Conservation (phyloP, 2,329 filamentous ascomycete species). For the Fusarium buharicum region DNA sequence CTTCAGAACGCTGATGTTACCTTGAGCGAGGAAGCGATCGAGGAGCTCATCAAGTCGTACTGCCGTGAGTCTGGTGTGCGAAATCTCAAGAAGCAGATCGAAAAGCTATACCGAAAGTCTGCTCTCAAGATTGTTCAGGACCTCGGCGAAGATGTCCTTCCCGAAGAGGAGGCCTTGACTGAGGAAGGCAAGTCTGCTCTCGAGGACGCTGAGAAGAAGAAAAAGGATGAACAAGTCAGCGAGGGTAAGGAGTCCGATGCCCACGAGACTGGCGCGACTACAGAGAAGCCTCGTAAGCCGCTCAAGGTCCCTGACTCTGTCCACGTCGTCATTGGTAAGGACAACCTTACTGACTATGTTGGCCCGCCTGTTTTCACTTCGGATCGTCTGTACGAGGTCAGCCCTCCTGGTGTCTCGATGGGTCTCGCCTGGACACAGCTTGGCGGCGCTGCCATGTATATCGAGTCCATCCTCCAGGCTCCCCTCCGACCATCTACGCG, state of each 20-base stretch:
- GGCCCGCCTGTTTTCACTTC: conserved; percentile 95
- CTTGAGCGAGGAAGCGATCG: conserved; percentile 87
- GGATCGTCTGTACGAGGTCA: conserved; percentile 92
- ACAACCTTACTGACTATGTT: conserved; percentile 95
- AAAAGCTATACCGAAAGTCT: conserved; percentile 98
- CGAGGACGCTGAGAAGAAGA: conserved; percentile 76
- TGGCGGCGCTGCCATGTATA: conserved; percentile 95
- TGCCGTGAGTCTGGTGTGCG: conserved; percentile 96
- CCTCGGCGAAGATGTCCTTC: conserved; percentile 83
- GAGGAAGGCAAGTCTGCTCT: conserved; percentile 84
- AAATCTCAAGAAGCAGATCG: conserved; percentile 99
- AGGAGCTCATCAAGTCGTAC: conserved; percentile 98
- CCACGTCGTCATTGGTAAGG: conserved; percentile 85
- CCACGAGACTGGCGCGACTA: conserved; percentile 54
- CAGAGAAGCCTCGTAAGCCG: conserved; percentile 77
- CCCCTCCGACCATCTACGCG: conserved; percentile 78
- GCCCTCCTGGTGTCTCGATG: conserved; percentile 95
- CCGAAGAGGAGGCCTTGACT: conserved; percentile 84
- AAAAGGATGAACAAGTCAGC: conserved; percentile 70
- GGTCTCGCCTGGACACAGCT: conserved; percentile 98
- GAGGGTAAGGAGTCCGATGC: conserved; percentile 49
- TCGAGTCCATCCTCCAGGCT: conserved; percentile 94
- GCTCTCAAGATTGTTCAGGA: conserved; percentile 97
- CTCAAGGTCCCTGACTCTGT: conserved; percentile 88
- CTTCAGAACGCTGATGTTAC: conserved; percentile 90